Percentiles rank a stretch among this genome's conserved stretches.
Evolutionary conservation across 208 protist species (phyloP).

Genomic region (Leishmania braziliensis): DNA sequence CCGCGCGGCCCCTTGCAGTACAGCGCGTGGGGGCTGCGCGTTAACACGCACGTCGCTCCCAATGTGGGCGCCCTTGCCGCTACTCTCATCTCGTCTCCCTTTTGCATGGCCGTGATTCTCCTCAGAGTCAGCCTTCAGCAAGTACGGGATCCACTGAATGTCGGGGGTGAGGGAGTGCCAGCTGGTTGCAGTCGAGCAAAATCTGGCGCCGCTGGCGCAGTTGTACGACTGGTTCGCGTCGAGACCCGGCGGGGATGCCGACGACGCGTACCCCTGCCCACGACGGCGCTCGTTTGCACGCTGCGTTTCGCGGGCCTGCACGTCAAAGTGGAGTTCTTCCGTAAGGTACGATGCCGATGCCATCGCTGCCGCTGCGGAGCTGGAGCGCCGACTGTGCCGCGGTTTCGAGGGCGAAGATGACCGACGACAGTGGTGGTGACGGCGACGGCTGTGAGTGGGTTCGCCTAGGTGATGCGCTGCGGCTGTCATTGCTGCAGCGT

Average conservation of each 20-base stretch:
- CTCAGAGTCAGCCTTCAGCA: not conserved
- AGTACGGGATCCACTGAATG: slow-evolving; percentile 7
- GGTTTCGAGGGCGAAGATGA: not conserved
- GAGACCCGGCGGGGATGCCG: not conserved
- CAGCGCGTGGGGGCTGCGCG: slow-evolving; percentile 12
- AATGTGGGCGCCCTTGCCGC: not conserved
- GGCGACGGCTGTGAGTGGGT: not conserved
- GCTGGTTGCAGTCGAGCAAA: not conserved
- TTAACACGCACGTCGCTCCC: not conserved
- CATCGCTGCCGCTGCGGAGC: not conserved
- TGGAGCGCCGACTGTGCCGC: not conserved
- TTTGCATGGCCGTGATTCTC: not conserved
- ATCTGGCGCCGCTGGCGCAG: not conserved
- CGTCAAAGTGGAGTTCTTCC: slow-evolving; percentile 14
- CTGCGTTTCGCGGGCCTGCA: not conserved
- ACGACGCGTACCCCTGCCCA: not conserved
- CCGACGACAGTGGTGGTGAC: not conserved
- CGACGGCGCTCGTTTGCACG: not conserved
- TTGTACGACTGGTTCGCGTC: not conserved
- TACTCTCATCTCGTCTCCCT: not conserved
- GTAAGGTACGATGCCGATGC: slow-evolving; percentile 14
- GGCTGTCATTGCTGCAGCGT: not conserved
- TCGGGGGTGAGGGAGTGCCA: slow-evolving; percentile 1
- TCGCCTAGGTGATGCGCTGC: not conserved
- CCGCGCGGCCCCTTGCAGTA: slow-evolving; percentile 20